Percentiles rank a stretch among this genome's conserved stretches.
phyloP scores from a whole-genome alignment of 2,329 filamentous ascomycete genomes.

The Pyrenochaeta sp. region DNA sequence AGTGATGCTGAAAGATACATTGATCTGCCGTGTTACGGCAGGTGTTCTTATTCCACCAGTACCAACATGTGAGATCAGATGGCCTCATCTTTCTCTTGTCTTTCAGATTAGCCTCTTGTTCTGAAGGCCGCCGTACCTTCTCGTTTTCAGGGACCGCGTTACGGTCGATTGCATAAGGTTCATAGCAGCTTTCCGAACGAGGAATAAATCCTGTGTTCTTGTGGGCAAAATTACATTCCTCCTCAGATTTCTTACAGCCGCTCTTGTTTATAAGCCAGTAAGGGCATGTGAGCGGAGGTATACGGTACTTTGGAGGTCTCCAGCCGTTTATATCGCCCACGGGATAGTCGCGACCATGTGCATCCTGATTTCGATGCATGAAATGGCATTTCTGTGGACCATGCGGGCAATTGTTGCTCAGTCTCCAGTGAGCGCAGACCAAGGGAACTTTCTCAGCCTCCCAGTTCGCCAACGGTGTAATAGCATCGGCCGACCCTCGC shows the following conservation, averaged over 20 bases:
- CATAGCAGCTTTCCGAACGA: not conserved
- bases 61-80: slow-evolving; percentile 30
- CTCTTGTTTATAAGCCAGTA: slow-evolving; percentile 30
- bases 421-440: slow-evolving; percentile 40
- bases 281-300: slow-evolving; percentile 38
- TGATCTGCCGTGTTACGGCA: slow-evolving; percentile 14
- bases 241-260: slow-evolving; percentile 27
- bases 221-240: slow-evolving; percentile 40
- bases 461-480: slow-evolving; percentile 23
- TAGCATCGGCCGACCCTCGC: not conserved
- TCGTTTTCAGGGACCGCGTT: slow-evolving; percentile 1
- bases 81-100: not conserved
- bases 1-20: slow-evolving; percentile 23
- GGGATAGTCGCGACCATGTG: slow-evolving; percentile 22
- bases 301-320: slow-evolving; percentile 37
- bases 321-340: slow-evolving; percentile 23
- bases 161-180: slow-evolving; percentile 19
- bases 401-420: slow-evolving; percentile 31
- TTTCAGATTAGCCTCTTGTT: not conserved
- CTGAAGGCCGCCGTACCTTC: not conserved
- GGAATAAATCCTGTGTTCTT: slow-evolving; percentile 37
- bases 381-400: slow-evolving; percentile 31
- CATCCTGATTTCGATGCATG: slow-evolving; percentile 36
- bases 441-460: slow-evolving; percentile 39
- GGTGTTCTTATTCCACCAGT: slow-evolving; percentile 28